Evolutionary conservation across 306 rosid genomes (phyloP).

Genomic region (Elaeagnus macrophylla): DNA sequence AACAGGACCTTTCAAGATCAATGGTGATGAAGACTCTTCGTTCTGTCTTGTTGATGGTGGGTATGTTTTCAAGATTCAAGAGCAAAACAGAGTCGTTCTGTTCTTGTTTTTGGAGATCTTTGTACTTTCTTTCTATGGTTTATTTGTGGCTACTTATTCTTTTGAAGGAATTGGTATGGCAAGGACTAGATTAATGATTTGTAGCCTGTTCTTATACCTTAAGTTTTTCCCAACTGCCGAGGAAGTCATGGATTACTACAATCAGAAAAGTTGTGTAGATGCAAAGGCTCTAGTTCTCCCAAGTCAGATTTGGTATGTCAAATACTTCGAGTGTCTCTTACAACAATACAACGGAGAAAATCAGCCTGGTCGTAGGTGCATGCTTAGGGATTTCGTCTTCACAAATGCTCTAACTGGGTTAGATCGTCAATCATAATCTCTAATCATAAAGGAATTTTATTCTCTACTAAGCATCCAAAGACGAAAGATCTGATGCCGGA

Average conservation of each 20-base stretch:
- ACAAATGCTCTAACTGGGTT: constrained; percentile 82
- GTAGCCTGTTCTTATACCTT: constrained; percentile 80
- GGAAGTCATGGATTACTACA: constrained; percentile 69
- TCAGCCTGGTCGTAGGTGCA: constrained; percentile 87
- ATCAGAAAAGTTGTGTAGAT: constrained; percentile 86
- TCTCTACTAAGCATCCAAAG: constrained; percentile 75
- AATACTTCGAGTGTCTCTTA: constrained; percentile 61
- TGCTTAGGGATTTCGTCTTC: constrained; percentile 87
- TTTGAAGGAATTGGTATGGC: constrained; percentile 74
- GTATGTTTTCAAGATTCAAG: no score
- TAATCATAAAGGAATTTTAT: constrained; percentile 75
- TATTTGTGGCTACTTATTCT: constrained; percentile 44
- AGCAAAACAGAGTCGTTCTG: constrained; percentile 11
- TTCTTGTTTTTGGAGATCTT: constrained; percentile 29
- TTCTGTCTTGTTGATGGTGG: no score
- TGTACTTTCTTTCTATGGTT: constrained; percentile 36
- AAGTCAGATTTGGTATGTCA: constrained; percentile 92
- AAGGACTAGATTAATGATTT: constrained; percentile 93
- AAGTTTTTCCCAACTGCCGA: constrained; percentile 81
- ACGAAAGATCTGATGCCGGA: constrained; percentile 74
- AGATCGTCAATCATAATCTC: constrained; percentile 80
- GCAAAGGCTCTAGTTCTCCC: constrained; percentile 88
- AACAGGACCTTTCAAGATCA: no score
- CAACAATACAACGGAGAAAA: constrained; percentile 55
- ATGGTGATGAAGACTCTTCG: no score